phyloP scores from a whole-genome alignment of 768 basidiomycete species.

The Postia placenta region DNA sequence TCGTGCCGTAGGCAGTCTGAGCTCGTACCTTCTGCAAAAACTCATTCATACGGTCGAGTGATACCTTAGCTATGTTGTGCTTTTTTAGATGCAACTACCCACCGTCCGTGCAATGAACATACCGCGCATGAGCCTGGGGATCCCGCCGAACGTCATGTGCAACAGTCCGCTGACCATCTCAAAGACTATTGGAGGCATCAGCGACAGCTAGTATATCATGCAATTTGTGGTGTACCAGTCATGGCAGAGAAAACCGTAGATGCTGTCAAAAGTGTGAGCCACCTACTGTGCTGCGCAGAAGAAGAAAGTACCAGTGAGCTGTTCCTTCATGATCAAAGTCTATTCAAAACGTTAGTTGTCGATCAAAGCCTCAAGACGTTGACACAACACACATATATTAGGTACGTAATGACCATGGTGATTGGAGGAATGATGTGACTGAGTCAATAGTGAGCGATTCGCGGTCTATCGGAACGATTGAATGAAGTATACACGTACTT shows the following conservation, averaged over 20 bases:
- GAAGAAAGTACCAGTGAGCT: conserved; percentile 25
- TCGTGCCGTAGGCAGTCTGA: background rate
- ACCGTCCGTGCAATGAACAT: conserved; percentile 31
- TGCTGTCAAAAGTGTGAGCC: conserved; percentile 14
- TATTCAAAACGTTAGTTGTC: background rate
- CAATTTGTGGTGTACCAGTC: conserved; percentile 17
- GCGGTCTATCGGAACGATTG: conserved; percentile 52
- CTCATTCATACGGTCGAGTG: conserved; percentile 33
- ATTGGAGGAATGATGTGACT: conserved; percentile 46
- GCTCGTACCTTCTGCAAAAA: conserved; percentile 29
- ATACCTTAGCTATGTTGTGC: conserved; percentile 26
- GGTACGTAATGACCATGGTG: conserved; percentile 64
- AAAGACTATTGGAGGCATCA: conserved; percentile 39
- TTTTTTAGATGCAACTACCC: background rate
- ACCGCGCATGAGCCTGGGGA: conserved; percentile 26
- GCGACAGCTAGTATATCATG: conserved; percentile 6
- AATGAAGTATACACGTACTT: conserved; percentile 26
- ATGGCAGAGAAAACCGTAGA: conserved; percentile 34
- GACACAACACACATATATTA: conserved; percentile 49
- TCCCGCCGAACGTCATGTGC: conserved; percentile 23
- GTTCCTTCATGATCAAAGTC: conserved; percentile 34
- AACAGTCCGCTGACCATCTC: conserved; percentile 52
- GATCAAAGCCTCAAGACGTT: background rate
- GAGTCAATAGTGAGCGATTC: background rate
- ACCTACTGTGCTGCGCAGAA: background rate